Base-by-base conservation (phyloP, 495 filamentous ascomycete species). In the Penicillium alfredii region DNA sequence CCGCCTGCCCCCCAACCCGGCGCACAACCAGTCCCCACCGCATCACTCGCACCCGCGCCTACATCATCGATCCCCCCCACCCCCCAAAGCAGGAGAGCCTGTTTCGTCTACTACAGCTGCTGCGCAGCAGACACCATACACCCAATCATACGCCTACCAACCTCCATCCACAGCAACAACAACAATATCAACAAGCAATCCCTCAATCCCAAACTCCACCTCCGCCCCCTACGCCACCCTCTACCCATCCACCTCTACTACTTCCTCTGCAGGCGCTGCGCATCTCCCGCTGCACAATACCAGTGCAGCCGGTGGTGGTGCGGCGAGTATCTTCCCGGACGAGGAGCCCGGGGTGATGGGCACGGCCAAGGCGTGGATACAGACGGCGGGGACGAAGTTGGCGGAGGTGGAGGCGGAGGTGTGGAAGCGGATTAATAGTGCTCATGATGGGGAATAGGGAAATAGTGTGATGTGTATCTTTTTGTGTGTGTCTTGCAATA, bases 371-470 rank as follows among this genome's bases (percentile, higher is more conserved):
- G 72, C 72, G 42, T 78, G 77, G 74, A 67, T 75, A 30, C 67
- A 71, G 45, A 73, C 61, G 27, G 80, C 76, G 6, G 81, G 81
- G 35, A 63, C 66, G 43, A 79, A 76, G 55, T 51, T 84, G 33
- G 69, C 64, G 8, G 75, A 78, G 35, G 75, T 75, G 12, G 80
- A 84, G 60, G 75, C 68, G 40, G 76, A 80, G 63, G 73, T 84
- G n/a, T 86, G 83, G 82, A 81, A 65, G 61, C 69, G 69, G 55
- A 79, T 81, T 48, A 81, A 79, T 56, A 51, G 60, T 44, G 56
- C 53, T 10, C 64, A 68, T 58, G 58, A 55, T 46, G 45, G 55
- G 27, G 45, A 41, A 25, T 37, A 32, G 32, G 25, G 24, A 39
- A 15, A 10, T 18, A 17, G 16, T 44, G 20, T 8, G 20, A 14